Conservation (phyloP, 1,139 yeast species). For the Scheffersomyces illinoinensis region DNA sequence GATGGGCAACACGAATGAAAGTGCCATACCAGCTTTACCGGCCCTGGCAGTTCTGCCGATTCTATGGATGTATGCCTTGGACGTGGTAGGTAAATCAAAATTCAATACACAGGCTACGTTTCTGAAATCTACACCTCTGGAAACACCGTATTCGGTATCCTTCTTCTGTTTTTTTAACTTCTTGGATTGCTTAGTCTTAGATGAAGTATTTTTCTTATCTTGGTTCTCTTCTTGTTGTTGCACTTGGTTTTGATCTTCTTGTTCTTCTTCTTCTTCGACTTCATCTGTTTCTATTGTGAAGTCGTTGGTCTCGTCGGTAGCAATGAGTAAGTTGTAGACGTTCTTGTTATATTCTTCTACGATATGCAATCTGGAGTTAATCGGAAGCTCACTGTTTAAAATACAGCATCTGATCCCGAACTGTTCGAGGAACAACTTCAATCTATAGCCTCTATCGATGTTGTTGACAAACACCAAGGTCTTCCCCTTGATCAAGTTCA, state of each 20-base stretch:
- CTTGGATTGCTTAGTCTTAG: constrained; percentile 17
- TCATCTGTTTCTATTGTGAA: constrained; percentile 48
- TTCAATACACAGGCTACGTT: constrained; percentile 96
- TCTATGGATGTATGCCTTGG: constrained; percentile 90
- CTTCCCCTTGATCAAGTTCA: constrained; percentile 87
- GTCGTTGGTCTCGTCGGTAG: constrained; percentile 86
- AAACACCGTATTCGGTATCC: constrained; percentile 86
- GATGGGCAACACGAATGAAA: constrained; percentile 85
- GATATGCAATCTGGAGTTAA: constrained; percentile 89
- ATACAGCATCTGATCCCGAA: constrained; percentile 91
- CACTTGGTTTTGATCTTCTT: constrained; percentile 21
- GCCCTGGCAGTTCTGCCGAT: constrained; percentile 99
- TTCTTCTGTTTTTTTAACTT: constrained; percentile 40
- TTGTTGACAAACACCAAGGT: constrained; percentile 88
- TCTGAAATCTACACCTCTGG: constrained; percentile 95
- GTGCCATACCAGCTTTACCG: constrained; percentile 91
- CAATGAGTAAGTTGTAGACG: constrained; percentile 83
- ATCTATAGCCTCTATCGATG: constrained; percentile 92
- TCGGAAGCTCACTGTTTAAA: constrained; percentile 88
- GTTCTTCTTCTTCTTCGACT: constrained; percentile 45
- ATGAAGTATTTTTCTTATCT: constrained; percentile 9
- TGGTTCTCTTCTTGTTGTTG: constrained; percentile 13
- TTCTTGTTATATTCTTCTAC: constrained; percentile 94
- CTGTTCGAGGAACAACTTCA: constrained; percentile 88
- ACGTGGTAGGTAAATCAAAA: constrained; percentile 89